phyloP scores from a whole-genome alignment of 192 early-diverging fungal species.

The Coemansia sp. region DNA sequence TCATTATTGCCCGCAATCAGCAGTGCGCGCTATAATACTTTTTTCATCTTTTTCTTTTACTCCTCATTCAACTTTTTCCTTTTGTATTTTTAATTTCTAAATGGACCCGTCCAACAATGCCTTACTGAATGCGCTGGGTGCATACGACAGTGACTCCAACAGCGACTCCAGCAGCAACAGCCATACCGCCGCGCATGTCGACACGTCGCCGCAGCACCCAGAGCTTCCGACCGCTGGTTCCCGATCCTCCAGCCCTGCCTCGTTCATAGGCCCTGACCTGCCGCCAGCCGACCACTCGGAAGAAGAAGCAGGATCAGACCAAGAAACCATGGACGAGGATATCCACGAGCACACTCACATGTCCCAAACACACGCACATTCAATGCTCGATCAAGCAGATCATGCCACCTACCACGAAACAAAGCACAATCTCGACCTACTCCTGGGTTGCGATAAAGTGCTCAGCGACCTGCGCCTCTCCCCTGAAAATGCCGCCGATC shows the following conservation, averaged over 20 bases:
- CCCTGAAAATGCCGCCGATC: constrained; percentile 21
- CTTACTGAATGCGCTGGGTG: constrained; percentile 35
- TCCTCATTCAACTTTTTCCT: neutral
- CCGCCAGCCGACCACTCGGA: neutral
- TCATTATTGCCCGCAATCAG: too few species aligned
- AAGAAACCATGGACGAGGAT: neutral
- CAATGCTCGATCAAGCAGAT: constrained; percentile 1
- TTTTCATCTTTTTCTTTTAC: constrained; percentile 1
- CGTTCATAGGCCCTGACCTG: too few species aligned
- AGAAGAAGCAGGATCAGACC: neutral
- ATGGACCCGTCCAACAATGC: constrained; percentile 33
- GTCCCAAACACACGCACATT: neutral
- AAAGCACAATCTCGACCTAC: constrained; percentile 19
- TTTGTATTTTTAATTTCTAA: constrained; percentile 8
- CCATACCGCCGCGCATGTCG: neutral
- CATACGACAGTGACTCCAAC: constrained; percentile 36
- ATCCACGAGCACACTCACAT: neutral
- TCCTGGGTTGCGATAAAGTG: constrained; percentile 41
- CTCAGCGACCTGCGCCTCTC: constrained; percentile 9
- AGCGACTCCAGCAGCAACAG: constrained; percentile 8
- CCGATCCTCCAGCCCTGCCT: too few species aligned
- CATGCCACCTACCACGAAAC: constrained; percentile 14
- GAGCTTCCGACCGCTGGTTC: too few species aligned
- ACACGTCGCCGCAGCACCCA: neutral
- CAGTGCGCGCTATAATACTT: neutral